Conservation (phyloP, 257 asterid species). For the Gentiana straminea region DNA sequence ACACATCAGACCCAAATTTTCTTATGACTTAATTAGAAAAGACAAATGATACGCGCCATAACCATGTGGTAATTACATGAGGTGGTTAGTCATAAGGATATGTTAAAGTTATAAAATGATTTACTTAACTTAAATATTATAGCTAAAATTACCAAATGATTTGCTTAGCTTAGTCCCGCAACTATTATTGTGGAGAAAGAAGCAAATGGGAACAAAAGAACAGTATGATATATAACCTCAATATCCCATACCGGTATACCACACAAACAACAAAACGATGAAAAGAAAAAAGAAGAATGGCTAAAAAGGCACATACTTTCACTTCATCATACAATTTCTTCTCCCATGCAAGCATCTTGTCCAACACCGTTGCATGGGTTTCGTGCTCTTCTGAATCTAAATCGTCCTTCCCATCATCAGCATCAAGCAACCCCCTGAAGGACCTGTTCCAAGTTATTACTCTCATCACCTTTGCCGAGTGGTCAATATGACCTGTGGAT, state of each 20-base stretch:
- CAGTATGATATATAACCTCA: not conserved
- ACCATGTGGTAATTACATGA: no score
- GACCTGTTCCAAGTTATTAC: conserved; percentile 98
- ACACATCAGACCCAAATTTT: no score
- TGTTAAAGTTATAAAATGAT: no score
- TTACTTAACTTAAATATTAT: no score
- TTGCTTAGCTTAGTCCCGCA: no score
- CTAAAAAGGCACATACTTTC: conserved; percentile 42
- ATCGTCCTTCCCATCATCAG: conserved; percentile 60
- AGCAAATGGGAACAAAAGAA: no score
- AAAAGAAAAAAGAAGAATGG: not conserved
- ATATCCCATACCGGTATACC: not conserved
- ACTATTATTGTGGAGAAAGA: no score
- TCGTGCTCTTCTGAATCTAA: conserved; percentile 86
- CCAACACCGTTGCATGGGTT: conserved; percentile 95
- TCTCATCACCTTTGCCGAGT: conserved; percentile 91
- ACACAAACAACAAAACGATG: not conserved
- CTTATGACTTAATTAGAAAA: no score
- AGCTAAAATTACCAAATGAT: no score
- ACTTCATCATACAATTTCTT: conserved; percentile 97
- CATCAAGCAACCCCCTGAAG: conserved; percentile 48
- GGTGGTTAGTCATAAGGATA: no score
- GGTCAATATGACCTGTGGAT: conserved; percentile 78
- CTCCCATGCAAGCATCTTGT: conserved; percentile 99
- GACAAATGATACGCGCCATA: no score